Evolutionary conservation across 306 rosid genomes (phyloP).

Genomic region (Dryas octopetala): DNA sequence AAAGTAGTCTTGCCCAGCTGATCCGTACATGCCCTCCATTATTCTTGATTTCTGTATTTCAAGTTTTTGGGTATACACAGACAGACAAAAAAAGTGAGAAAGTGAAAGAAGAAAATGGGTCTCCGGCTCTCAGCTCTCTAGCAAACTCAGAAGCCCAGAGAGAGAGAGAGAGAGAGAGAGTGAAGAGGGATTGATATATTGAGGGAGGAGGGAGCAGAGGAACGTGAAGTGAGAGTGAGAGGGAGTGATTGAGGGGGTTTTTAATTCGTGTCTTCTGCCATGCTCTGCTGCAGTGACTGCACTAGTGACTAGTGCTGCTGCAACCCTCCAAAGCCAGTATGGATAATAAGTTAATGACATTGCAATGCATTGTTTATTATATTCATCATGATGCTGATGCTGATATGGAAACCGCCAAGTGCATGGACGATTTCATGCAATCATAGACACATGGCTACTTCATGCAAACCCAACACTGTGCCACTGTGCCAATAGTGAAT

Average conservation of each 20-base stretch:
- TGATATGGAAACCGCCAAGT: not conserved
- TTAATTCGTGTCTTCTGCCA: not conserved
- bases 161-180: conserved; percentile 13
- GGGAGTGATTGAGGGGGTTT: not conserved
- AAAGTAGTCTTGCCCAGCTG: conserved; percentile 26
- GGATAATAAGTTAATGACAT: not conserved
- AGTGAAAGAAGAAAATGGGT: not conserved
- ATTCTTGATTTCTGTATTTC: not conserved
- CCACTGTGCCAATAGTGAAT: no score
- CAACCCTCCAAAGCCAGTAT: conserved; percentile 11
- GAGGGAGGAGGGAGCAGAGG: conserved; percentile 35
- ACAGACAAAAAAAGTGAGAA: not conserved
- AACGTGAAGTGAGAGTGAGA: conserved; percentile 36
- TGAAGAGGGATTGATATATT: conserved; percentile 1
- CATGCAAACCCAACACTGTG: not conserved
- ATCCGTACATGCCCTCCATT: conserved; percentile 29
- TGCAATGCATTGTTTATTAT: no score
- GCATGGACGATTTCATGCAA: not conserved
- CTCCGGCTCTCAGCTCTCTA: conserved; percentile 11
- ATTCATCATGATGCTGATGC: not conserved
- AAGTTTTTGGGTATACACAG: no score
- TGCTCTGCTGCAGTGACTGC: not conserved
- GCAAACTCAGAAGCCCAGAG: not conserved
- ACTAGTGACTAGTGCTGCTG: conserved; percentile 1
- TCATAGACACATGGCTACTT: not conserved